Evolutionary conservation across 192 early-diverging fungal species (phyloP).

Genomic region (Coemansia sp.): DNA sequence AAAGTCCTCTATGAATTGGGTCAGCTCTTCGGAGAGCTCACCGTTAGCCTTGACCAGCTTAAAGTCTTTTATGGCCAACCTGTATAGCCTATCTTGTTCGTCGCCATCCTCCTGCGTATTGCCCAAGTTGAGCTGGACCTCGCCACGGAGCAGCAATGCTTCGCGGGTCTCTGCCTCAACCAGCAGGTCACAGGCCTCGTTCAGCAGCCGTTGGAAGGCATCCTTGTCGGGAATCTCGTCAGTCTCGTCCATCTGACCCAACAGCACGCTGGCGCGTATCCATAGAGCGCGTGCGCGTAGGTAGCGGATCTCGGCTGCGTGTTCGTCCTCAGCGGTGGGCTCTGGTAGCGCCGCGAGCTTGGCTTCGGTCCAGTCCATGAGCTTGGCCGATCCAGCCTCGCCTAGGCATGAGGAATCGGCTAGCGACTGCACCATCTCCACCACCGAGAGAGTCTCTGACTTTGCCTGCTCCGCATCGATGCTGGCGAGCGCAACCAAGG

Average conservation of each 20-base stretch:
- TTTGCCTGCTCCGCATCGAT: constrained; percentile 10
- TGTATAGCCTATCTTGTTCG: constrained; percentile 41
- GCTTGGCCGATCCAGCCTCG: not conserved
- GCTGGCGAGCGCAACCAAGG: constrained; percentile 1
- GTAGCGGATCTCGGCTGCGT: not conserved
- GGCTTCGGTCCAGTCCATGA: constrained; percentile 35
- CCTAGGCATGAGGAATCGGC: constrained; percentile 40
- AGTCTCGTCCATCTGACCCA: constrained; percentile 24
- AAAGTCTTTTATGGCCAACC: constrained; percentile 33
- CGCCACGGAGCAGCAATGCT: constrained; percentile 42
- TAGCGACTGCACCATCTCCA: constrained; percentile 41
- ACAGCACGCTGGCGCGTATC: constrained; percentile 31
- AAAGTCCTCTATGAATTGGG: constrained; percentile 53
- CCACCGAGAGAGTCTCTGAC: constrained; percentile 9
- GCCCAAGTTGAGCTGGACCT: constrained; percentile 51
- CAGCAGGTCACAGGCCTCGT: constrained; percentile 21
- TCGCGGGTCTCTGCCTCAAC: constrained; percentile 13
- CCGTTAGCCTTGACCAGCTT: constrained; percentile 27
- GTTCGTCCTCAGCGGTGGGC: not conserved
- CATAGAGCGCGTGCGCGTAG: constrained; percentile 33
- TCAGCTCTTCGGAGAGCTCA: constrained; percentile 49
- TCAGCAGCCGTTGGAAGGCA: constrained; percentile 20
- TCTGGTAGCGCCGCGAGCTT: constrained; percentile 8
- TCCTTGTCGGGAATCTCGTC: constrained; percentile 13
- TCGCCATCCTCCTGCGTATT: constrained; percentile 37